Base-by-base conservation (phyloP, 2,329 filamentous ascomycete genomes). In the Paecilomyces formosus region DNA sequence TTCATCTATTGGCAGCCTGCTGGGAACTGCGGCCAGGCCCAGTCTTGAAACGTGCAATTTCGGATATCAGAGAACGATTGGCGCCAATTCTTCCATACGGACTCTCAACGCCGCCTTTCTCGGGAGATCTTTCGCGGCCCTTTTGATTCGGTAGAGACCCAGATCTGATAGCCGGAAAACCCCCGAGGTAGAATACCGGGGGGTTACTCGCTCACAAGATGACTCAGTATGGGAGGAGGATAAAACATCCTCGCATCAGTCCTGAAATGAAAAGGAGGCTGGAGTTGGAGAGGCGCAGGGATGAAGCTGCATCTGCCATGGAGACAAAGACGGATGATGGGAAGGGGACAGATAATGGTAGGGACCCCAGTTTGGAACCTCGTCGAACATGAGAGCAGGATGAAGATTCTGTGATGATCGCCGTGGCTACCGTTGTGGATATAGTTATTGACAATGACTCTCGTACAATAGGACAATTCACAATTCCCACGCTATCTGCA, bases 401-500 rank as follows among this genome's bases (percentile, higher is more conserved):
- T 52, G 12, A 35, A 54, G n/a, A 50, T 39, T 31, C 61, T 21
- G 52, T 57, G 45, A 59, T 61, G 22, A 62, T 62, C 28, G 58
- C 64, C 15, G 60, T 64, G 33, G 62, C 61, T 30, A 68, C 66
- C 8, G 55, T 66, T 13, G 55, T 66, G 52, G 61, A 66, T 51
- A 58, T 67, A 54, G 62, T 67, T 21, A 59, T 62, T 24, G 57
- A 62, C 52, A 63, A 64, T 57, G 65, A 65, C n/a, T 62, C 64
- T 12, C 53, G 15, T 13, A 64, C 61, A 9, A 49, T 65, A 49
- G 61, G 59, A 21, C 53, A 62, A 52, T 64, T 63, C 52, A 67
- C 64, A 21, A 63, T 68, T 33, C 51, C 62, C 51, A 63, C 63
- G 15, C 61, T 68, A 13, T 64, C 66, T 15, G 64, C 66, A 33